Evolutionary conservation across 2,329 filamentous ascomycete species (phyloP).

Genomic region (Botrytis pseudocinerea): DNA sequence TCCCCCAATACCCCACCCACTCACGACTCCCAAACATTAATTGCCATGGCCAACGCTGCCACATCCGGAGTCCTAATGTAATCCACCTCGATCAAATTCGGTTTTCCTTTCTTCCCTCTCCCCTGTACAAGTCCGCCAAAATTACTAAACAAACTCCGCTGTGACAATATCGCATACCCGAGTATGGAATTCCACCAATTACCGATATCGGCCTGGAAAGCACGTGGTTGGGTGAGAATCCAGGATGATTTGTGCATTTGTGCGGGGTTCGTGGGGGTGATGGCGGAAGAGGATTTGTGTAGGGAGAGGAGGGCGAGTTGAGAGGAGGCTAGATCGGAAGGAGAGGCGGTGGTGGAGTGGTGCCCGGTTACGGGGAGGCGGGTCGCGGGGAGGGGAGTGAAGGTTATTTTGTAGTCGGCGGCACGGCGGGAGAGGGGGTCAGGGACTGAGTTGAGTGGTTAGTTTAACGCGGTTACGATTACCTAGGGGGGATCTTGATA

Average conservation of each 20-base stretch:
- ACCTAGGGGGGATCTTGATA: background rate
- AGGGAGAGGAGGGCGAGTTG: background rate
- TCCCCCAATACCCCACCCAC: background rate
- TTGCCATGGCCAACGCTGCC: conserved; percentile 2
- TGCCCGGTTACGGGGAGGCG: background rate
- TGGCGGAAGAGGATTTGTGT: background rate
- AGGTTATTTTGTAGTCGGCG: background rate
- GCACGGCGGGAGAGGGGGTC: no score
- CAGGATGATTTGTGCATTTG: background rate
- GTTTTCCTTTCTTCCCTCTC: background rate
- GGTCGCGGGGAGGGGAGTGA: background rate
- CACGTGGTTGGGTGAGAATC: background rate
- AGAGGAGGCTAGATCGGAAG: background rate
- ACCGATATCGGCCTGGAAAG: background rate
- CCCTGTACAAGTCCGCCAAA: background rate
- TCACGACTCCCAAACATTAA: background rate
- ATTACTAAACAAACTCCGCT: background rate
- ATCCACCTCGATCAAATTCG: conserved; percentile 14
- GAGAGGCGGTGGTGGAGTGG: background rate
- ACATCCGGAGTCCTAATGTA: background rate
- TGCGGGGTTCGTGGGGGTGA: background rate
- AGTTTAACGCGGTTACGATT: no score
- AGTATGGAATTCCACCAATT: background rate
- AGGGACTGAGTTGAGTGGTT: background rate
- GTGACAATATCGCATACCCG: conserved; percentile 2